Evolutionary conservation across 2,329 filamentous ascomycete genomes (phyloP), one percentile per base, ranked within the genome.

Genomic region (Penicillium sp.): DNA sequence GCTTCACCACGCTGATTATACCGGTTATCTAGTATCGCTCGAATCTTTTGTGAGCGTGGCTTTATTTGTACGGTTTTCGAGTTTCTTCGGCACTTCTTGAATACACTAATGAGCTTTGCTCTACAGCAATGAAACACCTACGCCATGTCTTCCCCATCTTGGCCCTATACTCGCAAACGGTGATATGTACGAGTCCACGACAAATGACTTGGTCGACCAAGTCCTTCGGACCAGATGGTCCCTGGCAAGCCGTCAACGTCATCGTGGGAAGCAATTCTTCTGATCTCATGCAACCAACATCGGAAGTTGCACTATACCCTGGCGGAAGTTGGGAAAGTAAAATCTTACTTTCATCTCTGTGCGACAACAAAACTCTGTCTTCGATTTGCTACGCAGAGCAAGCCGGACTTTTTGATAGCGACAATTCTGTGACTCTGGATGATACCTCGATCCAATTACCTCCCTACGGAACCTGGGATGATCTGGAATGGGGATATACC

Each of bases 191-290:
- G 22, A 27, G 24, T 9, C 24, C 34, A 5, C 34, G 34, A 36
- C 13, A 36, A n/a, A 52, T 57, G 29, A 52, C 43, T 16, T 58
- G 52, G 52, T 58, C 55, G 5, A 31, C 42, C 16, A 32, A 45
- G 36, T 49, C 10, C 5, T 59, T 47, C 29, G 56, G 57, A 1
- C 52, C 54, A 2, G 63, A 66, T 46, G 63, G 63, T 4, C 63
- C 63, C 36, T 66, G 63, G 63, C 54, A 62, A 9, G 63, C 63
- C 8, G 54, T 59, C 32, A 34, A 27, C 16, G 55, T 65, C 9
- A 22, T 34, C 2, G 32, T 66, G 2, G 47, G 43, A 14, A 50
- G 31, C 14, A 54, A 36, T 13, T n/a, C 11, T 5, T 36, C 34
- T 3, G 34, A 36, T n/a, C 34, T 16, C 14, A 36, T 36, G 47